Evolutionary conservation across 2,329 filamentous ascomycete genomes (phyloP), one percentile per base, ranked within the genome.

Genomic region (Phaeoacremonium minimum): DNA sequence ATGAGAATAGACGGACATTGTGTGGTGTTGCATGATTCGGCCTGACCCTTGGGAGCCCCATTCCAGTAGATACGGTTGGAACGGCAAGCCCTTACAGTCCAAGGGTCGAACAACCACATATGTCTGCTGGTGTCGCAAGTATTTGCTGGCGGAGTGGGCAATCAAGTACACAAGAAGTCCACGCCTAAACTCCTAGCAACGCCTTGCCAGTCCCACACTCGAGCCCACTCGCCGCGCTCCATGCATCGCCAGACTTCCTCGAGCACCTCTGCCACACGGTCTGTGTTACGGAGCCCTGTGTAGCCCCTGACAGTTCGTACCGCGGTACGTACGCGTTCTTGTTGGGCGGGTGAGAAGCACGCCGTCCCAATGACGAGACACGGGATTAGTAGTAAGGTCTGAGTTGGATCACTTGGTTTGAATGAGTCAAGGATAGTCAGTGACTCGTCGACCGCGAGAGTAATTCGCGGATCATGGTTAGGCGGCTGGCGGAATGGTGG

Each of bases 181-280:
- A 80, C 62, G 0, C 63, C 66, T 56, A 79, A 67, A 7, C 60
- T 50, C 36, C 63, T 57, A 2, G 77, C 76, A 18, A 81, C 66
- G 4, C 62, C 61, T 43, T 81, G 77, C 77, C 77, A 83, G 52
- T 83, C 79, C 79, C 79, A 83, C 7, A 74, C 75, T 14, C 66
- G 64, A 17, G 64, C 47, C 71, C 75, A 80, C 33, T 81, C 73
- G 15, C 70, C 74, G 8, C 56, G 53, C 17, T 72, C 73, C 75
- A 82, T 81, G 15, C 75, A 61, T 15, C 62, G 56, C 78, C 78
- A 83, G 4, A 82, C 62, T 46, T 74, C 69, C 45, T 78, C 71
- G 11, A 83, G 64, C 2, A 83, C 55, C 41, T 75, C 61, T 13
- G 61, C 44, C 4, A 73, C 71, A 11, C 69, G 64, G 44, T 80